Conservation (phyloP, 2,329 filamentous ascomycete genomes). For the Nemania sp. region DNA sequence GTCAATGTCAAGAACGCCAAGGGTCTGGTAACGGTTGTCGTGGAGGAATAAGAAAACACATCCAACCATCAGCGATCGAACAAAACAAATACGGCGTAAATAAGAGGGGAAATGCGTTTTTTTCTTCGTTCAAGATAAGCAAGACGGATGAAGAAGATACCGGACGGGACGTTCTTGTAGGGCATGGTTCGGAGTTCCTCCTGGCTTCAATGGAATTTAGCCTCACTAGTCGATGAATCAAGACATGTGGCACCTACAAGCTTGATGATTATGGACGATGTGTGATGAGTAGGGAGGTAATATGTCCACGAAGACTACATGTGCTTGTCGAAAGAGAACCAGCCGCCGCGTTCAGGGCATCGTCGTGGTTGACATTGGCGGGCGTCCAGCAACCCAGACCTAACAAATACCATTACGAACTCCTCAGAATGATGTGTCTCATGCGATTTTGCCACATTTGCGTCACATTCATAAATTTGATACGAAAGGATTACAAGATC, state of each 20-base stretch:
- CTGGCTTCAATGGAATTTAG: constrained; percentile 47
- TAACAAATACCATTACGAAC: background rate
- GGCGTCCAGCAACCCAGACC: background rate
- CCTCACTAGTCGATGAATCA: constrained; percentile 48
- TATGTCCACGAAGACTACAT: background rate
- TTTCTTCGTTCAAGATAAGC: constrained; percentile 25
- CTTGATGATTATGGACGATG: constrained; percentile 15
- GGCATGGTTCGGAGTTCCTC: constrained; percentile 51
- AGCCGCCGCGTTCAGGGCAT: background rate
- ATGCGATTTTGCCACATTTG: constrained; percentile 2
- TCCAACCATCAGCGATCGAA: constrained; percentile 21
- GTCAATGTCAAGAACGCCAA: constrained; percentile 99
- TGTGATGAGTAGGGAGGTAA: constrained; percentile 16
- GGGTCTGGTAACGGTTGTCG: constrained; percentile 90
- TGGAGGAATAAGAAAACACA: constrained; percentile 64
- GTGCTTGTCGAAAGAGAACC: constrained; percentile 6
- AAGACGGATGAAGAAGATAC: constrained; percentile 33
- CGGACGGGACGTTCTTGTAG: constrained; percentile 44
- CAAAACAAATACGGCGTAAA: constrained; percentile 22
- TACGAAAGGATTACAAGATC: constrained; percentile 4
- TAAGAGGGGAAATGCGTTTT: constrained; percentile 35
- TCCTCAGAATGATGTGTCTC: background rate
- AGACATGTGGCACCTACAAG: constrained; percentile 41
- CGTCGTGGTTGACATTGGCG: background rate
- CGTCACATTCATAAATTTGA: background rate